A percentile compares a stretch with the other conserved stretches of the same genome.
Evolutionary conservation across 1,139 yeast genomes (phyloP).

Genomic region (Meyerozyma smithsonii): DNA sequence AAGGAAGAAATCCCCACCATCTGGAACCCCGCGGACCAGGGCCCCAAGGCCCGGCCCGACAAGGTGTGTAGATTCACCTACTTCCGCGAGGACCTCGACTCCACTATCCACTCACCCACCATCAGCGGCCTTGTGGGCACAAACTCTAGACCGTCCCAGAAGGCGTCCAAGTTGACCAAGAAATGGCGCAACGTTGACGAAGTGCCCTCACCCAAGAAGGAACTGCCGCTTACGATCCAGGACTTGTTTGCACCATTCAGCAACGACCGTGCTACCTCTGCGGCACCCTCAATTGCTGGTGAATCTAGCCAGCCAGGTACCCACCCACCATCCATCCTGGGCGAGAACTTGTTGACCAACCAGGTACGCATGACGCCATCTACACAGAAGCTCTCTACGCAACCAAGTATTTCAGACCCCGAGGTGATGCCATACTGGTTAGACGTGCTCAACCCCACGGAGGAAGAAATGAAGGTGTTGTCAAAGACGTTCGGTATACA

Average conservation of each 20-base stretch:
- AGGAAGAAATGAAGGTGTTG: slow-evolving; percentile 91
- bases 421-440: slow-evolving; percentile 70
- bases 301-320: slow-evolving; percentile 6
- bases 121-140: slow-evolving; percentile 68
- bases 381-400: not conserved
- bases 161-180: slow-evolving; percentile 9
- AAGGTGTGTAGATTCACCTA: slow-evolving; percentile 69
- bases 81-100: slow-evolving; percentile 82
- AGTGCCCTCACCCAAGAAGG: slow-evolving; percentile 3
- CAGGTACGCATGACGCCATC: slow-evolving; percentile 4
- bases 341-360: not conserved
- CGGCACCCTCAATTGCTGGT: slow-evolving; percentile 12
- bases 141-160: slow-evolving; percentile 5
- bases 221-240: slow-evolving; percentile 14
- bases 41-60: slow-evolving; percentile 23
- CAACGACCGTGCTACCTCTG: slow-evolving; percentile 9
- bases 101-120: slow-evolving; percentile 86
- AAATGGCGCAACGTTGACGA: slow-evolving; percentile 15
- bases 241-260: slow-evolving; percentile 30
- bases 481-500: slow-evolving; percentile 92
- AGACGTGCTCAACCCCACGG: slow-evolving; percentile 89
- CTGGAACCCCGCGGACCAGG: slow-evolving; percentile 12
- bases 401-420: slow-evolving; percentile 3
- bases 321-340: slow-evolving; percentile 5
- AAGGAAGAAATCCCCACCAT: slow-evolving; percentile 29